Base-by-base conservation (phyloP, 345 rosid species). In the Salix brachista region DNA sequence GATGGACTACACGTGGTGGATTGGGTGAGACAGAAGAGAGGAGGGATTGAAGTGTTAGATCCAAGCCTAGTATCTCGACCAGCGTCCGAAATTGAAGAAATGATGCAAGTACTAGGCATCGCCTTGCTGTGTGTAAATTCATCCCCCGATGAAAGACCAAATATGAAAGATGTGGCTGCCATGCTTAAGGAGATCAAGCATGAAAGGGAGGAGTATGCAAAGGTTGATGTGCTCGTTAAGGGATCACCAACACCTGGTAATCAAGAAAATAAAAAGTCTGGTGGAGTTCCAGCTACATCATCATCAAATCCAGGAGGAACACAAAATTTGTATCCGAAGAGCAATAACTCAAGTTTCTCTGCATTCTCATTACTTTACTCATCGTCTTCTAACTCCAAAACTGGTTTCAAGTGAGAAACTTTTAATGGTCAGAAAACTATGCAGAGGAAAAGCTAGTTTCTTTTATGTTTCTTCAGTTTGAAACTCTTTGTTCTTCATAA, bases 161-260 rank as follows among this genome's bases (percentile, higher is more conserved):
- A 89, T 17, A 95, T 95, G 99, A 95, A 91, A 83, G 98, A 95
- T 30, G 92, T 93, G 9, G 93, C 92, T 1, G 99, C 94, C 25
- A 93, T 95, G 99, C 92, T 95, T 58, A 90, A 90, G 80, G 99
- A 95, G 90, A 93, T 95, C 52, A 95, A 89, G 68, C 94, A 89
- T 46, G 98, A 92, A 65, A 86, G 88, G 64, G 98, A 91, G 71
- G 97, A 90, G 83, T 85, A 85, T 25, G 91, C 91, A 2, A 94
- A 94, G 83, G 95, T 89, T 60, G 97, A 94, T 69, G 81, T 81
- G 77, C 84, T 88, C 21, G 85, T 94, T 34, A 92, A 92, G 78
- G 92, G 87, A 79, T 86, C 97, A 72, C 89, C 94, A 52, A 82
- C 85, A 44, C 25, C 79, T 54, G 73, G 78, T 66, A 70, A 67